phyloP scores from a whole-genome alignment of 306 rosid genomes.

The Cicer judaicum region DNA sequence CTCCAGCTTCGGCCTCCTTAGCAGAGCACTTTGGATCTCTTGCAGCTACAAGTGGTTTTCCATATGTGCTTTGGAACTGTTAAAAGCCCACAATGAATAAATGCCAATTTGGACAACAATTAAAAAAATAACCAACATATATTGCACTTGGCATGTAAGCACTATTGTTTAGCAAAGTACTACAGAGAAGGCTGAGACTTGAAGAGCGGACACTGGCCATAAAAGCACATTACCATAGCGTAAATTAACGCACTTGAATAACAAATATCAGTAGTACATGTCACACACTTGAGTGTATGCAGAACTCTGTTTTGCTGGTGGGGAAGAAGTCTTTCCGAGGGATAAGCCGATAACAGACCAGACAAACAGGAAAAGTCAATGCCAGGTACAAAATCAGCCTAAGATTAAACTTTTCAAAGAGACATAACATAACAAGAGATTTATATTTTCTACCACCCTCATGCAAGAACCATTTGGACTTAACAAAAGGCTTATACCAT shows the following conservation, averaged over 20 bases:
- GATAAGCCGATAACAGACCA: background rate
- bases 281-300: slow-evolving; percentile 4
- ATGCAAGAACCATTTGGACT: slow-evolving; percentile 3
- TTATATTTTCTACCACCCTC: slow-evolving; percentile 9
- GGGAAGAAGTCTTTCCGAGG: background rate
- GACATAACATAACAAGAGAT: slow-evolving; percentile 25
- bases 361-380: background rate
- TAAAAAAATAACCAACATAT: slow-evolving; percentile 14
- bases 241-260: slow-evolving; percentile 24
- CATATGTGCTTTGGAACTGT: slow-evolving; percentile 95
- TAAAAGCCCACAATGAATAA: slow-evolving; percentile 40
- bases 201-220: slow-evolving; percentile 17
- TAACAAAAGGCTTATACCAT: background rate
- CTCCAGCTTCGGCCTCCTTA: slow-evolving; percentile 99
- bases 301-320: slow-evolving; percentile 12
- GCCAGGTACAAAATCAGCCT: slow-evolving; percentile 1
- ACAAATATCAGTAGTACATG: background rate
- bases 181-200: slow-evolving; percentile 1
- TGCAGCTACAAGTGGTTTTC: slow-evolving; percentile 92
- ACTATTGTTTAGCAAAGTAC: slow-evolving; percentile 16
- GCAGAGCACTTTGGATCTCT: slow-evolving; percentile 98
- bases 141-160: slow-evolving; percentile 1
- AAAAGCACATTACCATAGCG: slow-evolving; percentile 22
- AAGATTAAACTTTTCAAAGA: background rate
- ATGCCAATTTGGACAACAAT: slow-evolving; percentile 24